Conservation (phyloP, 106 monocot species). For the Amphibolis antarctica region DNA sequence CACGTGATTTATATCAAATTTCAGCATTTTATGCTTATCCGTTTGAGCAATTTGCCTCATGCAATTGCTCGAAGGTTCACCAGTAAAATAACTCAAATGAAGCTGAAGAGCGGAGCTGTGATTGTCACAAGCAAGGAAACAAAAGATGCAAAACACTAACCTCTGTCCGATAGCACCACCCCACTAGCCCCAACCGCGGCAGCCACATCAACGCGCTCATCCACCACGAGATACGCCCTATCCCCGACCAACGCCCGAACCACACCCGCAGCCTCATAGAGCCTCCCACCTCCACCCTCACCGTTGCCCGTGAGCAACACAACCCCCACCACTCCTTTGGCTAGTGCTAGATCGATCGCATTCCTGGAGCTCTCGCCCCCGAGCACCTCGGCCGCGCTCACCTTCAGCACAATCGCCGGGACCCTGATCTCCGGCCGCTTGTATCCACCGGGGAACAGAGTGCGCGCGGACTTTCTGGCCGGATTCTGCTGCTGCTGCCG, state of each 20-base stretch:
- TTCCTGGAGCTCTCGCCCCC: conserved; percentile 1
- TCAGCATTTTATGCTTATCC: too few relatives aligned
- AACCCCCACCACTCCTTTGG: conserved; percentile 39
- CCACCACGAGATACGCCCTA: conserved; percentile 71
- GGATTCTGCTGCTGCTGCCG: not conserved
- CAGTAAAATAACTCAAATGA: too few relatives aligned
- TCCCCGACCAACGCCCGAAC: conserved; percentile 53
- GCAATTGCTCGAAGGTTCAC: too few relatives aligned
- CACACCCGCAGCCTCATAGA: conserved; percentile 74
- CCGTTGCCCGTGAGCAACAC: conserved; percentile 44
- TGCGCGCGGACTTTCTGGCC: conserved; percentile 19
- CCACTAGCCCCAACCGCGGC: conserved; percentile 75
- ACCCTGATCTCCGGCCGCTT: conserved; percentile 73
- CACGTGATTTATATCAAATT: too few relatives aligned
- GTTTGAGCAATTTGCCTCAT: too few relatives aligned
- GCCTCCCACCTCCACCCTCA: conserved; percentile 44
- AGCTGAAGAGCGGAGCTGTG: too few relatives aligned
- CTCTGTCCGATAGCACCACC: conserved; percentile 79
- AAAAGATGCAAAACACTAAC: conserved; percentile 25
- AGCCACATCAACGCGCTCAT: conserved; percentile 86
- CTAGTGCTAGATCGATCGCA: conserved; percentile 33
- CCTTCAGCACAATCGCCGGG: conserved; percentile 44
- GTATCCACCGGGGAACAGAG: conserved; percentile 79
- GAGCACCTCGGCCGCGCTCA: conserved; percentile 43
- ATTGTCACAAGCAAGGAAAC: not conserved